A percentile compares a stretch with the other conserved stretches of the same genome.
phyloP scores from a whole-genome alignment of 2,329 filamentous ascomycete species.

The Pestalotiopsis sp. region DNA sequence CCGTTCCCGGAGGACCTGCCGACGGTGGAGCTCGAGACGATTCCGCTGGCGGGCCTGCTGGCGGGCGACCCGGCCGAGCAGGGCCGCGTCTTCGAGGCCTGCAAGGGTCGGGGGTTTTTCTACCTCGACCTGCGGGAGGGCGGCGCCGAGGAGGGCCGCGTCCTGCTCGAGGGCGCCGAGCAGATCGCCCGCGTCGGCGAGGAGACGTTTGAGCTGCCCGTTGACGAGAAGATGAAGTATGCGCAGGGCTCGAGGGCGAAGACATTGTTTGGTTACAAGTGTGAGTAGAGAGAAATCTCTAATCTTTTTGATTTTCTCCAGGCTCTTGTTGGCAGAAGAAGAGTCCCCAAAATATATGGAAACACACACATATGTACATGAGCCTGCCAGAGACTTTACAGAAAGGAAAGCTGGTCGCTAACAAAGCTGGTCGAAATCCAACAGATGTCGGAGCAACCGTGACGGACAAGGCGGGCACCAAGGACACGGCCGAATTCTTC shows the following conservation, averaged over 20 bases:
- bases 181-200: conserved; percentile 26
- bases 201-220: conserved; percentile 28
- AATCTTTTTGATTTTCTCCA: background rate
- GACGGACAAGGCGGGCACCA: conserved; percentile 28
- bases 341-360: background rate
- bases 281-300: background rate
- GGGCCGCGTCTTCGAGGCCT: conserved; percentile 27
- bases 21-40: conserved; percentile 29
- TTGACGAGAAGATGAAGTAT: conserved; percentile 31
- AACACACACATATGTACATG: background rate
- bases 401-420: background rate
- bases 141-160: conserved; percentile 23
- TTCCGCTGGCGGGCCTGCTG: conserved; percentile 30
- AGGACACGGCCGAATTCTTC: conserved; percentile 37
- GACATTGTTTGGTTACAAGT: conserved; percentile 36
- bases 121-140: conserved; percentile 27
- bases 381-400: background rate
- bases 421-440: background rate
- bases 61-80: conserved; percentile 22
- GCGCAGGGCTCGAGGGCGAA: conserved; percentile 3
- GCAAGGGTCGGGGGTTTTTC: conserved; percentile 34
- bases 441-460: conserved; percentile 26
- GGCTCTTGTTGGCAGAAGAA: background rate
- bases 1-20: conserved; percentile 30
- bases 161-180: conserved; percentile 22